Evolutionary conservation across 208 protist species (phyloP), one percentile per base, ranked within the genome.

Genomic region (Blechomonas ayalai): DNA sequence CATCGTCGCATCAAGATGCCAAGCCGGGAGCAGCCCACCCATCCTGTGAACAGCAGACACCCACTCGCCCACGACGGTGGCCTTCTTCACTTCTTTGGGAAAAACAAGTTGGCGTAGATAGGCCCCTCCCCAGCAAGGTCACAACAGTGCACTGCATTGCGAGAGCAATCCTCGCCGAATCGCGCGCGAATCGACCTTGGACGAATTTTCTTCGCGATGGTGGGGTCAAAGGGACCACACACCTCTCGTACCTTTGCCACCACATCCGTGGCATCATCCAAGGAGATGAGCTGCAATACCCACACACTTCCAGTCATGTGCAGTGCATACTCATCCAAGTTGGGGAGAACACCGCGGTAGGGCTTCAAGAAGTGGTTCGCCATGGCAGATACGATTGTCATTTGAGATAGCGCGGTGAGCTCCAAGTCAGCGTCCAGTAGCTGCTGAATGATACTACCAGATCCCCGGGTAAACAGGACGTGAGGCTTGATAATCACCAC

Each of bases 131-230:
- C 83, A 2, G 71, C 68, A 23, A 98, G 60, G 57, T 98, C 96
- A 45, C 93, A 98, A 67, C 90, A 96, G 64, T 98, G 96, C 29
- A 97, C 76, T 4, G 92, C 90, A 47, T 97, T 97, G 24, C 73
- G 23, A 25, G 72, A 53, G 18, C 73, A 65, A 41, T 90, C 66
- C 6, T 66, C 23, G 15, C 95, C 95, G 59, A 80, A 97, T n/a
- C 63, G 59, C 23, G 90, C 92, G 24, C 95, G 78, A 16, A 97
- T 74, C 7, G 86, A 82, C 24, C 68, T 76, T 0, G 90, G 92
- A 31, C 63, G 69, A 0, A 96, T 66, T 23, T 78, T 73, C 60
- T 80, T 87, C 15, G 91, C 94, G 18, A 96, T 70, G 18, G 69
- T 53, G 18, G 69, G 68, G 47, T 94, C 82, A 49, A 82, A 90